Base-by-base conservation (phyloP, 2,329 filamentous ascomycete species). In the Paraconiothyrium sp. region DNA sequence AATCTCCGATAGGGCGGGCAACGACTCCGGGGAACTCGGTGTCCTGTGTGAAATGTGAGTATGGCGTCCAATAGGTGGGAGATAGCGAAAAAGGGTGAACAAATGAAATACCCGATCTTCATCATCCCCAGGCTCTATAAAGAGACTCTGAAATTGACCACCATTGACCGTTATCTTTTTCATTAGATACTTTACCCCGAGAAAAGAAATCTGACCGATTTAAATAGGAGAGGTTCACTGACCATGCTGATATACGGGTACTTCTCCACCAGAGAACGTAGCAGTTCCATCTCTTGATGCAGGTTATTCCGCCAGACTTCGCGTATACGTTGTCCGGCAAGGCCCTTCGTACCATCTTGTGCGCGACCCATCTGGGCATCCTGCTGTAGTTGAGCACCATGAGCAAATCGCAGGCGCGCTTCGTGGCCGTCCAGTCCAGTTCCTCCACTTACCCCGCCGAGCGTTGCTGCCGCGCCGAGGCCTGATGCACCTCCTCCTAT, bases 21-120 rank as follows among this genome's bases (percentile, higher is more conserved):
- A 99, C 94, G 57, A 99, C 93, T 60, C 95, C 95, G n/a, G 95
- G 95, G 72, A 99, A 99, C 77, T 98, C 94, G 27, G 95, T 97
- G 77, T 99, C 95, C 94, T 97, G 54, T 22, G 55, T 34, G 14
- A 20, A 46, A 35, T 43, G 62, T 75, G 56, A 75, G 71, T 56
- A 63, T 58, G 27, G 16, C 43, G 20, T 46, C 20, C 44, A 27
- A 22, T 14, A 27, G 30, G 27, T 34, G 30, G 32, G 32, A 30
- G n/a, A 20, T 10, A 11, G 32, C 11, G 14, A 30, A 16, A 47
- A 48, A 30, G 54, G 54, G 41, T 34, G 20, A 30, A 56, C 32
- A 37, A 47, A 59, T 54, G 57, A 59, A 54, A 60, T 64, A 58
- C 62, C 62, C 39, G 54, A 22, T 46, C 39, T 34, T 55, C 39